Conservation (phyloP, 495 filamentous ascomycete genomes). For the Clavariopsis aquatica region DNA sequence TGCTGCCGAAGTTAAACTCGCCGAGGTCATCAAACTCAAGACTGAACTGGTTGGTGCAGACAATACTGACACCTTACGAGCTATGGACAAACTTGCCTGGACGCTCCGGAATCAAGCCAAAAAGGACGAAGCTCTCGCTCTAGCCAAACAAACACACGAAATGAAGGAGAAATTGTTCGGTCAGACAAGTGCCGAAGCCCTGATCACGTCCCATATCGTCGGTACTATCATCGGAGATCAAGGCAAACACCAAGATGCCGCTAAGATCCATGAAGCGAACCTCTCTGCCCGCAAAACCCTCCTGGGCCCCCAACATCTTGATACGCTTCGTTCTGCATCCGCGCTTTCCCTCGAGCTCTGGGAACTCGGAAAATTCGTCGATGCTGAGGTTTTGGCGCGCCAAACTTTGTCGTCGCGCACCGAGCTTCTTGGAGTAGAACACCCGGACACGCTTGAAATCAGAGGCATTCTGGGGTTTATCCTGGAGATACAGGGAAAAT, state of each 20-base stretch:
- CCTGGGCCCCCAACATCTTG: constrained; percentile 12
- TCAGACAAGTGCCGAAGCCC: constrained; percentile 13
- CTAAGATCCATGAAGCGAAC: constrained; percentile 8
- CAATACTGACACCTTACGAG: constrained; percentile 8
- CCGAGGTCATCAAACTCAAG: constrained; percentile 16
- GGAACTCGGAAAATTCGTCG: constrained; percentile 21
- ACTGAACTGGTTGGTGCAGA: constrained; percentile 14
- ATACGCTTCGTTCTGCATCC: constrained; percentile 14
- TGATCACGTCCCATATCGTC: constrained; percentile 16
- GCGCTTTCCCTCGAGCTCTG: constrained; percentile 19
- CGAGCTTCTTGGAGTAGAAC: constrained; percentile 12
- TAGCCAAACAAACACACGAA: constrained; percentile 11
- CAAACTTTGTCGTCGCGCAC: constrained; percentile 10
- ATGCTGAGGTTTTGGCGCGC: constrained; percentile 15
- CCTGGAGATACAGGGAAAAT: constrained; percentile 22
- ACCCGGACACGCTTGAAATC: constrained; percentile 21
- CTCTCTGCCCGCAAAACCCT: constrained; percentile 13
- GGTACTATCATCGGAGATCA: constrained; percentile 13
- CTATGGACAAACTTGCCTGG: constrained; percentile 17
- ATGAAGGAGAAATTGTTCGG: constrained; percentile 16
- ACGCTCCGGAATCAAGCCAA: constrained; percentile 19
- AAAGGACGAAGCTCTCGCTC: constrained; percentile 4
- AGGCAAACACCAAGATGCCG: constrained; percentile 23
- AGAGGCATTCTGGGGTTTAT: constrained; percentile 19
- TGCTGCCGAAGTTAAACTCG: constrained; percentile 12